Percentiles rank a stretch among this genome's conserved stretches.
Evolutionary conservation across 2,329 filamentous ascomycete genomes (phyloP).

Genomic region (Trichoderma simmonsii): DNA sequence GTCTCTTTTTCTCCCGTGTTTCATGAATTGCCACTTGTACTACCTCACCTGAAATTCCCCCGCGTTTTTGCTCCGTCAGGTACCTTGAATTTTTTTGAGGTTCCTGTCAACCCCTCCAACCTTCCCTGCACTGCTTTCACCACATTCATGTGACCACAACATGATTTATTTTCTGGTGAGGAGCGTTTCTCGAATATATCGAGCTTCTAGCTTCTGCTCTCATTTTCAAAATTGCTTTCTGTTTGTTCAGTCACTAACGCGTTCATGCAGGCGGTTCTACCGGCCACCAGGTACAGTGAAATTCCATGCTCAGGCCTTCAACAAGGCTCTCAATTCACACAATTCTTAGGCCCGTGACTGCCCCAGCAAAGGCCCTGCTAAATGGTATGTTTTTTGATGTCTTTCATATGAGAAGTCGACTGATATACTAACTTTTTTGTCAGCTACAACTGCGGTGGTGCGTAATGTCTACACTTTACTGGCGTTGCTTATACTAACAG

Average conservation of each 20-base stretch:
- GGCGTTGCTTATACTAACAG: conserved; percentile 25
- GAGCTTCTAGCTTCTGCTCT: neutral
- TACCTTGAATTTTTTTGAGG: conserved; percentile 11
- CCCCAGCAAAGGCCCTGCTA: conserved; percentile 77
- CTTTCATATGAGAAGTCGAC: neutral
- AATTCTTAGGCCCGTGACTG: conserved; percentile 71
- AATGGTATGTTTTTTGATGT: conserved; percentile 59
- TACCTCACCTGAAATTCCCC: conserved; percentile 9
- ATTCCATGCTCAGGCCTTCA: neutral
- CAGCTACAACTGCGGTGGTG: conserved; percentile 80
- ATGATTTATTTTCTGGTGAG: neutral
- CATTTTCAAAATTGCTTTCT: neutral
- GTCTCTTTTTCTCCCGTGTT: conserved; percentile 25
- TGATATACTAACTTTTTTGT: conserved; percentile 23
- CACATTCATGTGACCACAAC: neutral
- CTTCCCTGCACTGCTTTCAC: neutral
- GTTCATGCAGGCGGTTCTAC: conserved; percentile 62
- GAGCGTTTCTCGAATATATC: neutral
- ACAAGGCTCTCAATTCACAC: neutral
- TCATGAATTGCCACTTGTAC: conserved; percentile 11
- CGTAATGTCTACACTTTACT: conserved; percentile 29
- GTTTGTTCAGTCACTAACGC: conserved; percentile 19
- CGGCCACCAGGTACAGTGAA: conserved; percentile 66
- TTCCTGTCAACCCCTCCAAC: neutral
- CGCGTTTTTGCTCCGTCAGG: conserved; percentile 10